phyloP scores from a whole-genome alignment of 1,284 basidiomycete species.

The Cystobasidium sp. region DNA sequence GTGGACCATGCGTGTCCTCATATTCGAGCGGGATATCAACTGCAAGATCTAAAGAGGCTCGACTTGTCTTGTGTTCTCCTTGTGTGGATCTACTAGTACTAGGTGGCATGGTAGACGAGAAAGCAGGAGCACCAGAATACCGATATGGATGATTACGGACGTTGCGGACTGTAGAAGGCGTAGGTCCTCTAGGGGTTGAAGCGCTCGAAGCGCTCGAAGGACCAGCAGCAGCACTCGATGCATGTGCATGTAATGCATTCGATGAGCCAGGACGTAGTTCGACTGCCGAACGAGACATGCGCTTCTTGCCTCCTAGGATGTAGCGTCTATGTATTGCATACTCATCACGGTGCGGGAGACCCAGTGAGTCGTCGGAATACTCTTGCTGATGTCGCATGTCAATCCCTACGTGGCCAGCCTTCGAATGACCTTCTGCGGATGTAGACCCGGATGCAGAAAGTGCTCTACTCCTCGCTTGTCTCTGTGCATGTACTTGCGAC shows the following conservation, averaged over 20 bases:
- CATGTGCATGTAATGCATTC: neutral
- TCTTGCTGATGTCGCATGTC: slow-evolving; percentile 5
- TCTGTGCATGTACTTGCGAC: slow-evolving; percentile 19
- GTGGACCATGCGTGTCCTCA: neutral
- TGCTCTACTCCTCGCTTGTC: slow-evolving; percentile 17
- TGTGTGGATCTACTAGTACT: neutral
- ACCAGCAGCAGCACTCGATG: neutral
- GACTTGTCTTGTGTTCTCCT: neutral
- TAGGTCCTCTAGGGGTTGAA: neutral
- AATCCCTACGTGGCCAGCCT: slow-evolving; percentile 34
- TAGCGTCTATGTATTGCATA: slow-evolving; percentile 27
- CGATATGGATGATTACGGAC: slow-evolving; percentile 13
- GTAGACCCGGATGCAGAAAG: neutral
- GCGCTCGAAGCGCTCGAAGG: neutral
- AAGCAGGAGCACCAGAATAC: neutral
- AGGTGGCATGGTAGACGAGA: slow-evolving; percentile 7
- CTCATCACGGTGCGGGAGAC: slow-evolving; percentile 4
- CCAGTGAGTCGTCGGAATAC: neutral
- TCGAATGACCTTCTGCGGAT: neutral
- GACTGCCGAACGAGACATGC: slow-evolving; percentile 33
- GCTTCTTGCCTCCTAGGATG: slow-evolving; percentile 30
- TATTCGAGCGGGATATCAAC: neutral
- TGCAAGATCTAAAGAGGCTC: slow-evolving; percentile 6
- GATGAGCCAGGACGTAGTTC: slow-evolving; percentile 7
- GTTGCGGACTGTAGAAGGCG: neutral